These are phyloP conservation scores for Capronia americana DNA, from an alignment of 2,329 filamentous ascomycete species.

Conservation along the genomic window DNA sequence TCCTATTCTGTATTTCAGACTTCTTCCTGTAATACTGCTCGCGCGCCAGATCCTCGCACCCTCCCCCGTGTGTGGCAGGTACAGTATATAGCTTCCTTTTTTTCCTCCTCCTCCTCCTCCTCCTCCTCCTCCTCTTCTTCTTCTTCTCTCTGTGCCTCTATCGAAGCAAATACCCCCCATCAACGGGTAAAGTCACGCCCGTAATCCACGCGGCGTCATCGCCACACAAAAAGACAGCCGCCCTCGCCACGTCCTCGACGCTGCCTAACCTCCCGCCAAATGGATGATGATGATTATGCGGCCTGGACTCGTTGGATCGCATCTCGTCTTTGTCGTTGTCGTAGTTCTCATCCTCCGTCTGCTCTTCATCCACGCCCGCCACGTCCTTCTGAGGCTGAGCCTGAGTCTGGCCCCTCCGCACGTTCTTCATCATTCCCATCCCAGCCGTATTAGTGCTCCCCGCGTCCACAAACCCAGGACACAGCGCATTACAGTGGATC, in stretches of 20 bases:
- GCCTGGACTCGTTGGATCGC: neutral
- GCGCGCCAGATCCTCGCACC: too few species aligned
- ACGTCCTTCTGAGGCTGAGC: neutral
- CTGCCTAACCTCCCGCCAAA: neutral
- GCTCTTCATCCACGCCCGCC: neutral
- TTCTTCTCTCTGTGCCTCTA: too few species aligned
- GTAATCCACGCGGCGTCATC: constrained; percentile 57
- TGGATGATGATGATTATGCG: neutral
- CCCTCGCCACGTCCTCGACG: constrained; percentile 46
- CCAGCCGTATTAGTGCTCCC: neutral
- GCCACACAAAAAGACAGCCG: constrained; percentile 55
- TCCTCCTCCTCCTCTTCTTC: neutral
- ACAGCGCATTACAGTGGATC: constrained; percentile 52
- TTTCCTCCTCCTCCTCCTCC: too few species aligned
- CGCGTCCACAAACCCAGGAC: constrained; percentile 49
- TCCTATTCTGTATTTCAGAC: too few species aligned
- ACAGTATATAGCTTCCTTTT: too few species aligned
- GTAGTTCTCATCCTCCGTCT: constrained; percentile 1
- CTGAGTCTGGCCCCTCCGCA: too few species aligned
- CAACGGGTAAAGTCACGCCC: constrained; percentile 53
- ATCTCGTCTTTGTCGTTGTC: neutral
- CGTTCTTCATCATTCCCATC: constrained; percentile 36
- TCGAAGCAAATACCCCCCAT: constrained; percentile 51
- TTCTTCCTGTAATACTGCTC: too few species aligned
- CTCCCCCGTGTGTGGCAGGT: too few species aligned